Evolutionary conservation across 148 eudicot species (phyloP), one percentile per base, ranked within the genome.

Genomic region (Agrostemma githago): DNA sequence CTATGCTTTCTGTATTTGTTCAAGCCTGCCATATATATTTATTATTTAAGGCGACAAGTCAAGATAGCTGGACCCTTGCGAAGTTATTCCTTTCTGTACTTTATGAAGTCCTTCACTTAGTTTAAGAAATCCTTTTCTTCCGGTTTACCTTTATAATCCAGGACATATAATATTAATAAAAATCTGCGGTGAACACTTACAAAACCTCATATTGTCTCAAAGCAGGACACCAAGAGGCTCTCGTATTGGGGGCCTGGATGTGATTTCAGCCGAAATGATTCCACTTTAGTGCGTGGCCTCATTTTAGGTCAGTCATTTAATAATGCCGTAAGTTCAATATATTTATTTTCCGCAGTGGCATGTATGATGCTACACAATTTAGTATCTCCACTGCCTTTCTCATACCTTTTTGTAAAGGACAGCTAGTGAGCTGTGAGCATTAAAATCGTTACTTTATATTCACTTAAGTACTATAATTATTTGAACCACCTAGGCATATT

Each of bases 151-250:
- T 83, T 89, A 68, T 84, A 62, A 80, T 81, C 83, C 88, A 83
- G 91, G 86, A 88, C 62, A 74, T 62, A 39, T 84, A 84, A 83
- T 83, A 73, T 42, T 79, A 39, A 72, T 67, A 79, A 88, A 70
- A 83, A 82, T 79, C 34, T 82, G 85, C 81, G 86, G 81, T 79
- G 85, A 83, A 83, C 77, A 37, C 92, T 90, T 86, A 90, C 89
- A 85, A 80, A 74, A 84, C 84, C 84, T 90, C 90, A 81, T 90
- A 80, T 88, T 92, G 90, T 90, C 89, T 88, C 86, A 80, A 82
- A 92, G 92, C 98, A 95, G 99, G 97, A 89, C 86, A 85, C 83
- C 85, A 80, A 90, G 92, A 82, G 96, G 93, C 96, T 92, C 97
- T 95, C 93, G 74, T 90, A 85, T 85, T 88, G 88, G 89, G 96